Base-by-base conservation (phyloP, 768 basidiomycete genomes). In the Mycena alexandri region DNA sequence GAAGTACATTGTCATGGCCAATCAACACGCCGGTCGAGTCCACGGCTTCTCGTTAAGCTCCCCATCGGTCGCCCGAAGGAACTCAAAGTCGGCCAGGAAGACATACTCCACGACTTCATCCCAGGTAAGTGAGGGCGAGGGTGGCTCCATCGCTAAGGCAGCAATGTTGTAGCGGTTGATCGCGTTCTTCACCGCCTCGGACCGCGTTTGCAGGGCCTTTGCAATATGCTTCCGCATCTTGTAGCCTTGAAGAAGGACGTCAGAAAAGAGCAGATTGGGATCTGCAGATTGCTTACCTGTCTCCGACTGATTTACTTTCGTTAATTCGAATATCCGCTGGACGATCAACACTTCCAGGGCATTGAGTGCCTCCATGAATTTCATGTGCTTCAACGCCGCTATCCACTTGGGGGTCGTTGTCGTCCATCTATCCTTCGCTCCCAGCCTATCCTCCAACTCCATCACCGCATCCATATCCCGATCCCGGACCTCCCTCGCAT, bases 241-340 rank as follows among this genome's bases (percentile, higher is more conserved):
- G 58, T 74, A 74, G 7, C 71, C 71, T 72, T 29, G 29, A 29
- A 29, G 29, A 29, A 29, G 3, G 3, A 29, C 29, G 29, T 29
- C 29, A 29, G 29, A 29, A 29, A 29, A 29, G 29, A 6, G 29
- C 29, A 29, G 11, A 38, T 38, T 24, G 22, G 6, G 17, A 16
- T 33, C 5, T 7, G 25, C 6, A 17, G n/a, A 51, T 24, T 17
- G 2, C 50, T 16, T 17, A 17, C 9, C 25, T 16, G 21, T 46
- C 6, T 47, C 63, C 6, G 62, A 62, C 33, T 51, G n/a, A 50
- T 71, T 71, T 36, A 63, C 57, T 54, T 75, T 75, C 13, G 65
- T 60, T 9, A 75, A 63, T 63, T 75, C 73, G 44, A 74, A 74
- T 21, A 75, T 50, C n/a, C 62, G 71, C 9, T 41, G 14, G 3